Conservation (phyloP, 2,329 filamentous ascomycete genomes). For the Fusarium caatingaense region DNA sequence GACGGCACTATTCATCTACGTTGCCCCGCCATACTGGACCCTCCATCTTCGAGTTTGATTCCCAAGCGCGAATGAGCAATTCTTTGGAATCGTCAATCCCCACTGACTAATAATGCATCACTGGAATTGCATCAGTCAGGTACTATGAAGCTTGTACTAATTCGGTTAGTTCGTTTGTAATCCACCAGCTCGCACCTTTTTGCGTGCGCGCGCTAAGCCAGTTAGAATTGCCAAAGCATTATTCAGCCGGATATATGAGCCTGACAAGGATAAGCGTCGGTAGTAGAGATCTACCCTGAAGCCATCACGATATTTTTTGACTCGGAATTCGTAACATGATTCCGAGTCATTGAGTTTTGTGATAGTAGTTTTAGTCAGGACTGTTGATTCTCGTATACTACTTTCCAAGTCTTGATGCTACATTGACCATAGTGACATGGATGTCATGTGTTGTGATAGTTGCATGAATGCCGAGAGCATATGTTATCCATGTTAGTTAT, state of each 20-base stretch:
- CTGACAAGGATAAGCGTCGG: not conserved
- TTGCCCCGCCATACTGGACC: slow-evolving; percentile 24
- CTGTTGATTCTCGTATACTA: not conserved
- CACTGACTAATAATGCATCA: slow-evolving; percentile 27
- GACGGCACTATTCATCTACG: not conserved
- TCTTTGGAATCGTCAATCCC: slow-evolving; percentile 23
- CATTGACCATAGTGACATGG: not conserved
- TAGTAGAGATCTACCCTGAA: not conserved
- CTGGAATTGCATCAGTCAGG: slow-evolving; percentile 19
- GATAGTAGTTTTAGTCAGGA: no score
- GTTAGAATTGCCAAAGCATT: not conserved
- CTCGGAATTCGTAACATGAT: not conserved
- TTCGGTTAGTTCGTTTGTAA: slow-evolving; percentile 5
- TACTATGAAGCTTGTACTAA: not conserved
- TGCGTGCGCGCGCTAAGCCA: slow-evolving; percentile 10
- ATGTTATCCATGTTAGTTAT: not conserved
- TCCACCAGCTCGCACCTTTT: not conserved
- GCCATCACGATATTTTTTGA: not conserved
- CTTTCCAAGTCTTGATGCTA: not conserved
- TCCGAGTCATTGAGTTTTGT: no score
- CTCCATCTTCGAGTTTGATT: not conserved
- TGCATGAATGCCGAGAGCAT: not conserved
- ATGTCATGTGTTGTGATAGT: not conserved
- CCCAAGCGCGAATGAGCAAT: slow-evolving; percentile 1
- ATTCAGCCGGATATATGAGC: slow-evolving; percentile 8